phyloP scores from a whole-genome alignment of 169 alveolate genomes.

The Eimeria praecox region DNA sequence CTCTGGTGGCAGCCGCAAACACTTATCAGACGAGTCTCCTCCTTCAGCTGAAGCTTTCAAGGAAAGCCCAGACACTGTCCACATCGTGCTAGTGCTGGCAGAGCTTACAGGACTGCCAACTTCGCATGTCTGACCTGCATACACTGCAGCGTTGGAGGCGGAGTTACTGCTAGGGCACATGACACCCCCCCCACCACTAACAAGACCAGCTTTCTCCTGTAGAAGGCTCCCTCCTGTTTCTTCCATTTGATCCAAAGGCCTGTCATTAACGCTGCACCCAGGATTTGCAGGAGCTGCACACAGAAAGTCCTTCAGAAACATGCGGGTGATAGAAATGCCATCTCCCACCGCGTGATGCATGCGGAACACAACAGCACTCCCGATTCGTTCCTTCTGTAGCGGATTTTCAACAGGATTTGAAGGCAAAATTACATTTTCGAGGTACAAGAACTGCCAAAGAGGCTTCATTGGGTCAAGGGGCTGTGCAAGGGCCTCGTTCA shows the following conservation, averaged over 20 bases:
- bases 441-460: constrained; percentile 70
- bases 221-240: neutral
- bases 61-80: constrained; percentile 20
- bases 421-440: constrained; percentile 66
- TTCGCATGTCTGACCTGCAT: neutral
- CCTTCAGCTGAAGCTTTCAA: constrained; percentile 21
- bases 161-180: neutral
- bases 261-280: neutral
- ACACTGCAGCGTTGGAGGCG: neutral
- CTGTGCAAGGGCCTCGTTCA: constrained; percentile 57
- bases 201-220: neutral
- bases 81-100: constrained; percentile 45
- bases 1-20: neutral
- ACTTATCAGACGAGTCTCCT: neutral
- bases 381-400: neutral
- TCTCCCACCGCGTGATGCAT: constrained; percentile 79
- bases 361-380: constrained; percentile 68
- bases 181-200: neutral
- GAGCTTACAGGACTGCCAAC: constrained; percentile 35
- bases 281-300: constrained; percentile 39
- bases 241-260: neutral
- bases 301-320: constrained; percentile 72
- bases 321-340: constrained; percentile 69
- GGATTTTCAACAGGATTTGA: neutral
- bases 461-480: constrained; percentile 71